Conservation (phyloP, 2,329 filamentous ascomycete species). For the Aureobasidium subglaciale region DNA sequence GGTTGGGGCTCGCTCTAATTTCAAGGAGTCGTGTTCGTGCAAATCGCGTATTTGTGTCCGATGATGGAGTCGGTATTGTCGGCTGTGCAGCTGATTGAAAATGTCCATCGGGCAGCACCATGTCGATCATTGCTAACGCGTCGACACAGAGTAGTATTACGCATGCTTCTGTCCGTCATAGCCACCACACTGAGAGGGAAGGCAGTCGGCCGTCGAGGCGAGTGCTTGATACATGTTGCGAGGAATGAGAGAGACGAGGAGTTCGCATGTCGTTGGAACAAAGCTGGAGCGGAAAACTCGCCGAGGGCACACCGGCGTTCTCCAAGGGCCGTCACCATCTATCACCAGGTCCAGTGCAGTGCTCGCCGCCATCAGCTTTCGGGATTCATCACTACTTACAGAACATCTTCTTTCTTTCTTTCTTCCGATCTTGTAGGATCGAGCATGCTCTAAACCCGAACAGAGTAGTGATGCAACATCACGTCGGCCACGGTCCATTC, state of each 20-base stretch:
- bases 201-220: background rate
- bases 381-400: background rate
- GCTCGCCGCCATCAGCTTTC: background rate
- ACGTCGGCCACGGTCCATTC: background rate
- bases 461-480: slow-evolving; percentile 1
- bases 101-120: background rate
- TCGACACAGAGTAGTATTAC: background rate
- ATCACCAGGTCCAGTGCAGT: background rate
- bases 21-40: too few relatives aligned
- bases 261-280: slow-evolving; percentile 12
- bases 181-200: background rate
- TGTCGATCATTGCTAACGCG: background rate
- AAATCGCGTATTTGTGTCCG: too few relatives aligned
- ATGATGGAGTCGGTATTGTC: background rate
- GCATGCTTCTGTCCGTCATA: background rate
- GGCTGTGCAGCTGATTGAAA: background rate
- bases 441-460: background rate
- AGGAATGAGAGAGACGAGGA: background rate
- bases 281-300: slow-evolving; percentile 10
- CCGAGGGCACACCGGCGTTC: slow-evolving; percentile 3
- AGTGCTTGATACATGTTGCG: background rate
- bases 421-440: background rate
- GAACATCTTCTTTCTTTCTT: background rate
- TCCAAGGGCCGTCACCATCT: background rate
- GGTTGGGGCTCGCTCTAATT: too few relatives aligned